Base-by-base conservation (phyloP, 768 basidiomycete genomes). In the Lactarius indigo region DNA sequence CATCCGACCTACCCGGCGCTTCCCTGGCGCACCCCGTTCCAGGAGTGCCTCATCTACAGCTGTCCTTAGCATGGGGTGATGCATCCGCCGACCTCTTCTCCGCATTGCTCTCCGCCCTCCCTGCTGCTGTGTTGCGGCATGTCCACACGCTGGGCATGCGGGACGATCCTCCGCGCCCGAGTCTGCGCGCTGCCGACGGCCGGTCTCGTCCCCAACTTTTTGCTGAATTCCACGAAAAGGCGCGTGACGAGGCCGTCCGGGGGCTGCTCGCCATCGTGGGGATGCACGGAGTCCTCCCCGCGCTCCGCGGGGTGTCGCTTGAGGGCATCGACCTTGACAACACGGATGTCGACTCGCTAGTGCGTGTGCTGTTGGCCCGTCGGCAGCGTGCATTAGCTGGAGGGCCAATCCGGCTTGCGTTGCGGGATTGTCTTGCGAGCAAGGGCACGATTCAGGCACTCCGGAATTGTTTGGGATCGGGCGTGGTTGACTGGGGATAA, bases 211-310 rank as follows among this genome's bases (percentile, higher is more conserved):
- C 28, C 10, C 18, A 20, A 3, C 18, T 15, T 26, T 44, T 44
- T 42, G 59, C 54, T 41, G n/a, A 33, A 37, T 35, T 37, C 9
- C 59, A 57, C 20, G 42, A 57, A 55, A 57, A 61, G 33, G 64
- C 55, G 56, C 59, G 42, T 13, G 65, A 63, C 61, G 65, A 66
- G 65, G 65, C 57, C 37, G 65, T 54, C 28, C 56, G 44, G 56
- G 65, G 65, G 61, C 61, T 66, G 56, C 60, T 63, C 28, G 61
- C 61, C 7, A 23, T 66, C n/a, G 37, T 58, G 28, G 60, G 18
- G 42, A 50, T n/a, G n/a, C 33, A 57, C 13, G 56, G 20, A 12
- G 42, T 41, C 23, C 61, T 66, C 23, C 65, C 65, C 30, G 44
- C 37, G 26, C 57, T 66, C 4, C 57, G 57, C 10, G 18, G 5